Conservation (phyloP, 2,329 filamentous ascomycete species). For the Aspergillus niger region DNA sequence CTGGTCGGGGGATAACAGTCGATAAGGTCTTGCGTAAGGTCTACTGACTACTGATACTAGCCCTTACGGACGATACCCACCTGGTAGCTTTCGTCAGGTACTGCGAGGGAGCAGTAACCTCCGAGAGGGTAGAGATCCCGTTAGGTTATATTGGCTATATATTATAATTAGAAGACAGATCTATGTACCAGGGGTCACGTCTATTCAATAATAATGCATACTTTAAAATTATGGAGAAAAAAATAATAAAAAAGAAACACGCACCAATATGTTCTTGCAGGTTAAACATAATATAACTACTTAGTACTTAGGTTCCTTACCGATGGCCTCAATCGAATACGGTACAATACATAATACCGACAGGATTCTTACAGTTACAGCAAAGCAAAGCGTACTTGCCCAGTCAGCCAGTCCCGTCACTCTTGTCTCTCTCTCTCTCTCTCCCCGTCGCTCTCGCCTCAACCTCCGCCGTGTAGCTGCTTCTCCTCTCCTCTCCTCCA, state of each 20-base stretch:
- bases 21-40: not conserved
- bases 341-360: not conserved
- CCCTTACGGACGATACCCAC: not conserved
- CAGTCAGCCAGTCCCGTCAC: not conserved
- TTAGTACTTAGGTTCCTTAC: not conserved
- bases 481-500: not conserved
- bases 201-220: no score
- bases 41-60: not conserved
- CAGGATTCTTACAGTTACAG: not conserved
- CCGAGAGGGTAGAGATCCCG: no score
- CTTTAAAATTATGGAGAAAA: no score
- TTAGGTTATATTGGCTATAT: no score
- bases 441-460: not conserved
- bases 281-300: not conserved
- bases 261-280: no score
- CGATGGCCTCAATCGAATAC: not conserved
- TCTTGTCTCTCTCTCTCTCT: not conserved
- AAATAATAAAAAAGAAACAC: no score
- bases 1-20: not conserved
- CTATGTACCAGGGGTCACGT: no score
- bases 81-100: not conserved
- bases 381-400: not conserved
- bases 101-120: no score
- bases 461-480: constrained; percentile 6
- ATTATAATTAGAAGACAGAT: no score